Evolutionary conservation across 768 basidiomycete genomes (phyloP).

Genomic region (Leucosporidium scottii): DNA sequence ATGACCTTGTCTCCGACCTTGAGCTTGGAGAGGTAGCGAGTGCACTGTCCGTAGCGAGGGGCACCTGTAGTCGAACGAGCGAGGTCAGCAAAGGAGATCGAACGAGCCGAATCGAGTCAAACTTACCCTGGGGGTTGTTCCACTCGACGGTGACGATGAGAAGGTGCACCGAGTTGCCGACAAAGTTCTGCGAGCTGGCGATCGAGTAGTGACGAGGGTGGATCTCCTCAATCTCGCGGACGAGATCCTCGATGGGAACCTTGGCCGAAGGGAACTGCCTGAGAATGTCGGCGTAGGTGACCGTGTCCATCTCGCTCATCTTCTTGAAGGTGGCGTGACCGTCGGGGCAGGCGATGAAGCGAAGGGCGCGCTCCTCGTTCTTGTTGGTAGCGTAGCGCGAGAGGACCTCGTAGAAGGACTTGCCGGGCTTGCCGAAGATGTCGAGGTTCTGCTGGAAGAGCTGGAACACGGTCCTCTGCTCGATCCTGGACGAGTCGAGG

Average conservation of each 20-base stretch:
- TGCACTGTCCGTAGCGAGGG: constrained; percentile 85
- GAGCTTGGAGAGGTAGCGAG: constrained; percentile 80
- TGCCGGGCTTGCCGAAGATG: constrained; percentile 89
- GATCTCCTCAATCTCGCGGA: constrained; percentile 87
- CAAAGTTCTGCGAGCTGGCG: constrained; percentile 87
- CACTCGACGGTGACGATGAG: constrained; percentile 96
- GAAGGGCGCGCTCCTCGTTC: constrained; percentile 67
- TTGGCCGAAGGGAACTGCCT: constrained; percentile 66
- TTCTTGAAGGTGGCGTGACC: constrained; percentile 91
- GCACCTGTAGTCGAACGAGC: constrained; percentile 49
- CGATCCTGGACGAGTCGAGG: constrained; percentile 51
- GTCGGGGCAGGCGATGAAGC: constrained; percentile 89
- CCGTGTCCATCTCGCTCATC: constrained; percentile 85
- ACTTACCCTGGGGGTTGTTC: constrained; percentile 71
- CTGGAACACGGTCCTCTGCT: constrained; percentile 92
- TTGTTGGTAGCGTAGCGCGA: constrained; percentile 60
- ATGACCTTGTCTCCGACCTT: constrained; percentile 85
- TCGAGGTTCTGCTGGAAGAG: constrained; percentile 89
- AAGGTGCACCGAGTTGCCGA: constrained; percentile 88
- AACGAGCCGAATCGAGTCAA: not conserved
- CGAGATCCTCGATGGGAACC: constrained; percentile 50
- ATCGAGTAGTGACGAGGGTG: constrained; percentile 98
- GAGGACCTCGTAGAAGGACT: constrained; percentile 87
- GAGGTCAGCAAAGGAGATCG: not conserved
- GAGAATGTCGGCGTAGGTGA: constrained; percentile 84